Evolutionary conservation across 225 moss, liverwort and hornwort species (phyloP), one percentile per base, ranked within the genome.

Genomic region (Pleurozium schreberi): DNA sequence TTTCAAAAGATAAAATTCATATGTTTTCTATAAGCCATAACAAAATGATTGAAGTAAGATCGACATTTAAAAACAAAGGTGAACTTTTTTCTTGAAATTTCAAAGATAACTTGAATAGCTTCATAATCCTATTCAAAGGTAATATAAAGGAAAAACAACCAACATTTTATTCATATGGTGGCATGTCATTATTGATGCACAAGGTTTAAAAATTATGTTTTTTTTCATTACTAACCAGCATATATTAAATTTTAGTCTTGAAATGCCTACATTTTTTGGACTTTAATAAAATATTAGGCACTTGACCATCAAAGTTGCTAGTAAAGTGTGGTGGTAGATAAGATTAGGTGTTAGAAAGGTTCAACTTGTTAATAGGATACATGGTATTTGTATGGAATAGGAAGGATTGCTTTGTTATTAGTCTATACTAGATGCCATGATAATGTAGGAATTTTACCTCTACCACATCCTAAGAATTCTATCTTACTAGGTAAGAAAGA

Each of bases 1-100:
- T 26, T 57, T 17, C 0, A 38, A 0, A 25, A 1, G 17, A n/a
- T n/a, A 9, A 15, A 25, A 9, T 25, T 55, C 26, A 26, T 16
- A 16, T 38, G 17, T 53, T 15, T 22, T 53, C 4, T 25, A 2
- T 53, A 23, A 53, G 22, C 19, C 4, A 31, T 49, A 19, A 49
- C 11, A 74, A 31, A 45, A 47, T 74, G 18, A 47, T n/a, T n/a
- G n/a, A 47, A 47, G 74, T 31, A 18, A 47, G 30, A 11, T 31
- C 47, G 47, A 10, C 17, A 45, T 45, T 28, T 17, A 6, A 73
- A 74, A 47, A 30, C 6, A 30, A 74, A 31, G 3, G 30, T 0
- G 2, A 74, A 74, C 11, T n/a, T n/a, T 47, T 45, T 74, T 18
- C 6, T 47, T 74, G 47, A 74, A 47, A 47, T 47, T 45, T 45